phyloP scores from a whole-genome alignment of 78 protist species.

The Polysphondylium violaceum region DNA sequence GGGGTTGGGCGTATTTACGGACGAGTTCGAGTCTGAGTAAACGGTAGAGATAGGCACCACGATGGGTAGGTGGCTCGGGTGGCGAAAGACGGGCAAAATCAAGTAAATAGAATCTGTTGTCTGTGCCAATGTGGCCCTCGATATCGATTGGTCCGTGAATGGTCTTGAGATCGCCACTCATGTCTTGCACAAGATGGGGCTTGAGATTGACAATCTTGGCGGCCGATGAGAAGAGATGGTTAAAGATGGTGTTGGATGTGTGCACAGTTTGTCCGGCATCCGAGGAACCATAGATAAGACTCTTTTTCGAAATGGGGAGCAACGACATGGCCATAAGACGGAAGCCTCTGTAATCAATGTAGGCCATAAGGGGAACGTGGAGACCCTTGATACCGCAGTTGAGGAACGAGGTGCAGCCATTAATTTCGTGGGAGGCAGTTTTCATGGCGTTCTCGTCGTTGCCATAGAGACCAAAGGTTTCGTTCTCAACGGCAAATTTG shows the following conservation, averaged over 20 bases:
- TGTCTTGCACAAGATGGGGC: conserved; percentile 66
- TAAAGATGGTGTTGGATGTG: conserved; percentile 56
- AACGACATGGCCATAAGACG: conserved; percentile 76
- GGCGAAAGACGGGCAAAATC: conserved; percentile 81
- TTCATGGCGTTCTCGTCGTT: conserved; percentile 84
- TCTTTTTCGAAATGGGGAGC: conserved; percentile 63
- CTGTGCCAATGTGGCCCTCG: conserved; percentile 81
- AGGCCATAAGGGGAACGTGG: conserved; percentile 83
- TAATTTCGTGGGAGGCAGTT: conserved; percentile 81
- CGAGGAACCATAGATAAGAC: conserved; percentile 72
- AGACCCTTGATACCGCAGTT: conserved; percentile 73
- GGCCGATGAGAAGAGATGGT: conserved; percentile 43
- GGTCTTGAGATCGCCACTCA: conserved; percentile 28
- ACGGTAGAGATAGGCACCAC: conserved; percentile 75
- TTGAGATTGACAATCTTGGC: conserved; percentile 78
- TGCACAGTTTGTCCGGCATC: conserved; percentile 83
- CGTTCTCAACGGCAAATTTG: conserved; percentile 82
- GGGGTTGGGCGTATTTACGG: conserved; percentile 22
- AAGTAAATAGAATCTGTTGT: conserved; percentile 71
- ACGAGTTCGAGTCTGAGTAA: conserved; percentile 74
- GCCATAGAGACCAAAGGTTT: conserved; percentile 78
- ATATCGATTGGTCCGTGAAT: conserved; percentile 71
- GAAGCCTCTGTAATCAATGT: conserved; percentile 83
- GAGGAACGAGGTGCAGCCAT: conserved; percentile 71
- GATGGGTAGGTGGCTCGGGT: conserved; percentile 68